Evolutionary conservation across 2,329 filamentous ascomycete genomes (phyloP).

Genomic region (Beauveria sp.): DNA sequence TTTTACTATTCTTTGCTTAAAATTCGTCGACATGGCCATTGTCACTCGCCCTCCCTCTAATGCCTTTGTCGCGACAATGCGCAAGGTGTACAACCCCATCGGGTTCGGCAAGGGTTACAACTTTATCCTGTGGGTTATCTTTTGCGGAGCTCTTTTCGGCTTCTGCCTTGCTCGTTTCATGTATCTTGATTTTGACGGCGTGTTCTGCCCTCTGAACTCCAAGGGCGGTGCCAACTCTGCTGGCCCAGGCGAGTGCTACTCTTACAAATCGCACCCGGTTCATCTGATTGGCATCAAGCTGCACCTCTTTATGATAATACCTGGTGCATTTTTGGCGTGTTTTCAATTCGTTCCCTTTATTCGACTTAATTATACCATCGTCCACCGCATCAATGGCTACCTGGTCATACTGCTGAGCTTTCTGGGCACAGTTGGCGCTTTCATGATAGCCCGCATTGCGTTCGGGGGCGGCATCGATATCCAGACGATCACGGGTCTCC

Average conservation of each 20-base stretch:
- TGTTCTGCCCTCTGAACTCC: constrained; percentile 18
- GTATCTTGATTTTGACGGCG: constrained; percentile 38
- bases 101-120: constrained; percentile 18
- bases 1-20: not conserved
- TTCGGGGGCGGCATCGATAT: constrained; percentile 43
- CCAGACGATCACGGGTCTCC: constrained; percentile 32
- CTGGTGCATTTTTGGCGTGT: constrained; percentile 32
- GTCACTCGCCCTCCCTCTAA: constrained; percentile 12
- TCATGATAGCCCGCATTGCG: constrained; percentile 38
- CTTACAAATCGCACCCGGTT: constrained; percentile 19
- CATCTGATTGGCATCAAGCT: constrained; percentile 34
- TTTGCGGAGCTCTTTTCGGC: constrained; percentile 32
- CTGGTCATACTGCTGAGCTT: constrained; percentile 38
- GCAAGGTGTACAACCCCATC: constrained; percentile 16
- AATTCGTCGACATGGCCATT: not conserved
- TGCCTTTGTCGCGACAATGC: constrained; percentile 9
- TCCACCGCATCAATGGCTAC: constrained; percentile 55
- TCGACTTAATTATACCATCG: constrained; percentile 36
- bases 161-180: constrained; percentile 39
- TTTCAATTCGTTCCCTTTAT: constrained; percentile 40
- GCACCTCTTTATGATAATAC: constrained; percentile 35
- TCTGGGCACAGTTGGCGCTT: constrained; percentile 34
- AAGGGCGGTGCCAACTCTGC: constrained; percentile 1
- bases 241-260: constrained; percentile 32
- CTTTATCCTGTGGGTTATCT: constrained; percentile 22